phyloP scores from a whole-genome alignment of 495 filamentous ascomycete species.

The Sporormia fimetaria region DNA sequence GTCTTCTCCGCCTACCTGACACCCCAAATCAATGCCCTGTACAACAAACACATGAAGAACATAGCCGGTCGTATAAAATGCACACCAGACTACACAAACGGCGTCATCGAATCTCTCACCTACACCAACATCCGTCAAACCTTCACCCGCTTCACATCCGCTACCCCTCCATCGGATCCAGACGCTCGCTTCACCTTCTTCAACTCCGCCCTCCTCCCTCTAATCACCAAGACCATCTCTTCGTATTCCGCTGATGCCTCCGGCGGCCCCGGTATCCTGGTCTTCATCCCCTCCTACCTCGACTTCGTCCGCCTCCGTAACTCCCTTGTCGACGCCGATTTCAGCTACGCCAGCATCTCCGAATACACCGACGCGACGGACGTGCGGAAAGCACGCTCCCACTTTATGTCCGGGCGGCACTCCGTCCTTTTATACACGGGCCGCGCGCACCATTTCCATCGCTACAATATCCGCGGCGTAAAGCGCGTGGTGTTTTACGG shows the following conservation, averaged over 20 bases:
- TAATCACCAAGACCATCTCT: constrained; percentile 55
- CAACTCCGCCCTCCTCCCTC: constrained; percentile 63
- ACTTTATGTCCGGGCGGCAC: constrained; percentile 75
- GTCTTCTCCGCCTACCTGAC: constrained; percentile 72
- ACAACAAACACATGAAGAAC: constrained; percentile 66
- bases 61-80: constrained; percentile 63
- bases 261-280: constrained; percentile 50
- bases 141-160: constrained; percentile 75
- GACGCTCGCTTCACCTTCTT: constrained; percentile 91
- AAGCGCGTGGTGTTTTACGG: constrained; percentile 73
- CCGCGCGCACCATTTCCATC: constrained; percentile 84
- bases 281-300: constrained; percentile 85
- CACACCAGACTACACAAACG: constrained; percentile 52
- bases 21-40: constrained; percentile 74
- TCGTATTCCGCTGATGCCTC: no score
- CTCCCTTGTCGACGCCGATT: constrained; percentile 49
- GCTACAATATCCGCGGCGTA: constrained; percentile 70
- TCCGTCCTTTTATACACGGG: constrained; percentile 82
- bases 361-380: constrained; percentile 73
- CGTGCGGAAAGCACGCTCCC: constrained; percentile 68
- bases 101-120: constrained; percentile 49
- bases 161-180: constrained; percentile 58
- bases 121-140: constrained; percentile 63
- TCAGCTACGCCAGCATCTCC: constrained; percentile 76
- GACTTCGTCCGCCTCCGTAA: constrained; percentile 92